Base-by-base conservation (phyloP, 805 yeast species). In the Ogataea ganodermae region DNA sequence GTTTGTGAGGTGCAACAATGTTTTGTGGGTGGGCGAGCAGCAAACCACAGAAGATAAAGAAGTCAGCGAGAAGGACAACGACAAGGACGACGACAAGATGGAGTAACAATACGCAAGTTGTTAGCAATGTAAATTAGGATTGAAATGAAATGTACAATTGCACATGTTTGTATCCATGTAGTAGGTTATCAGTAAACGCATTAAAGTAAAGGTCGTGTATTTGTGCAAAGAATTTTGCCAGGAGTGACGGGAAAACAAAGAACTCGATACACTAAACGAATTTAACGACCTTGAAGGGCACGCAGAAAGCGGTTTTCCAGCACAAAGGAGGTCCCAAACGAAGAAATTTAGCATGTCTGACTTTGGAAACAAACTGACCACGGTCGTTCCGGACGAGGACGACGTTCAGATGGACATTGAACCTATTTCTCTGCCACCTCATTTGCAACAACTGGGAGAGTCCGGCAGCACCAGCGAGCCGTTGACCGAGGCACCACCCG, bases 1-100 rank as follows among this genome's bases (percentile, higher is more conserved):
- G 18, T 86, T 92, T 61, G 84, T 91, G 48, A 75, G 98, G 62
- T 91, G 98, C 66, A 91, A 91, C 63, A 91, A 92, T 56, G 96
- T 91, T 1, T 72, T 91, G 38, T 89, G 88, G 80, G 71, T 86
- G 18, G 75, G 86, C 17, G 33, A 30, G 16, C 33, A 30, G 16
- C 33, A 30, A 9, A 30, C 33, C 9, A 10, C 30, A 42, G 80
- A 76, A 50, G 69, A 62, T 69, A 48, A 66, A 37, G 48, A 17
- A 51, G 42, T 17, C 10, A 49, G 43, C n/a, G 49, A 41, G 21
- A 41, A 43, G n/a, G 58, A 53, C 22, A 45, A 35, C 16, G 24
- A 33, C 24, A 50, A 38, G 10, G 42, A 18, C 18, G 45, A 50
- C 37, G 46, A 47, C 7, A 45, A 50, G 24, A 50, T 51, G 58